Percentiles rank a stretch among this genome's conserved stretches.
phyloP scores from a whole-genome alignment of 1,284 basidiomycete species.

The Pseudozyma sp. region DNA sequence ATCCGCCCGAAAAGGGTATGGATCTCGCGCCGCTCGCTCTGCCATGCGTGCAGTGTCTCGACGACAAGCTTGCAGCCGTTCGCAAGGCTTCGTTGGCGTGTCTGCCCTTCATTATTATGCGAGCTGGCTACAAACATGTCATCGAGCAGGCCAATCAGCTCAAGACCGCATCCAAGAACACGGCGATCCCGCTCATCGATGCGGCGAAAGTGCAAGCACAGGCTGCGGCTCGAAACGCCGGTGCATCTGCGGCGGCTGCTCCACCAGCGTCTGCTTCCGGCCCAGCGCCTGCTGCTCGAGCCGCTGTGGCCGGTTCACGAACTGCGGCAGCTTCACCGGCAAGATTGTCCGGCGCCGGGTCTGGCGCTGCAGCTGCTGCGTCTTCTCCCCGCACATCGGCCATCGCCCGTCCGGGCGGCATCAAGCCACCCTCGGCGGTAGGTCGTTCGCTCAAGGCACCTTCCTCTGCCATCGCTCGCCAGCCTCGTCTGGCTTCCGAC shows the following conservation, averaged over 20 bases:
- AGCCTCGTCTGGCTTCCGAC: conserved; percentile 38
- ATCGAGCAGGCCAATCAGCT: conserved; percentile 85
- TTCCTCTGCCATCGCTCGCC: conserved; percentile 31
- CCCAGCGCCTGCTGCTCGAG: conserved; percentile 13
- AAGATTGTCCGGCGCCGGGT: conserved; percentile 9
- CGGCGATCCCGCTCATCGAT: conserved; percentile 88
- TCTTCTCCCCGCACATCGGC: conserved; percentile 33
- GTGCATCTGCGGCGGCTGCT: conserved; percentile 41
- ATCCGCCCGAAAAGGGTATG: conserved; percentile 72
- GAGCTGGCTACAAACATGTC: conserved; percentile 85
- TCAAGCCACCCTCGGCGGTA: conserved; percentile 54
- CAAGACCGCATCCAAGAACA: conserved; percentile 89
- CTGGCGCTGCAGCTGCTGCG: conserved; percentile 17
- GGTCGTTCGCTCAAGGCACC: conserved; percentile 54
- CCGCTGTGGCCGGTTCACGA: conserved; percentile 12
- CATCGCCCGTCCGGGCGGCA: conserved; percentile 43
- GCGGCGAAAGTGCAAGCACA: conserved; percentile 69
- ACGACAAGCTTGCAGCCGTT: conserved; percentile 91
- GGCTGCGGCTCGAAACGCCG: conserved; percentile 51
- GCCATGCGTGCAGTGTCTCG: conserved; percentile 82
- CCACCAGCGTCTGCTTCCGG: conserved; percentile 20
- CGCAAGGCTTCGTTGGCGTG: conserved; percentile 88
- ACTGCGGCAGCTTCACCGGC: conserved; percentile 24
- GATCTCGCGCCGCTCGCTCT: conserved; percentile 81
- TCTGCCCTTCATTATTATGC: conserved; percentile 81